These are phyloP conservation scores for Thelephora aurantiotincta DNA, from an alignment of 768 basidiomycete species.

Conservation along the genomic window DNA sequence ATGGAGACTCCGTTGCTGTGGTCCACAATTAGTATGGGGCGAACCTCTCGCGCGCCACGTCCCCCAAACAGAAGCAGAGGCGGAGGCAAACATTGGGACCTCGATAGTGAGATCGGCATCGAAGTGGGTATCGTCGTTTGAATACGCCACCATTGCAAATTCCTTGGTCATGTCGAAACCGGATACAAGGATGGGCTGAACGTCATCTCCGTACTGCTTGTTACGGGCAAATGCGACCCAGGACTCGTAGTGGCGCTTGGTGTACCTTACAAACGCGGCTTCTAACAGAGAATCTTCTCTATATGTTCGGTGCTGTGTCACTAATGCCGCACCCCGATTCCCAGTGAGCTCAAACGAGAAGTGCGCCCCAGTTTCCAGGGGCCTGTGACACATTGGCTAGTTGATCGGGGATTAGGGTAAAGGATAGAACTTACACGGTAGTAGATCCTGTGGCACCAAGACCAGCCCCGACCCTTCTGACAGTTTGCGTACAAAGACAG, in stretches of 20 bases:
- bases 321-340: slow-evolving; percentile 1
- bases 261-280: slow-evolving; percentile 2
- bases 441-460: background rate
- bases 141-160: slow-evolving; percentile 5
- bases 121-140: background rate
- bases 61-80: slow-evolving; percentile 1
- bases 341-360: background rate
- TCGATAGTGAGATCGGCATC: background rate
- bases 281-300: background rate
- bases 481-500: background rate
- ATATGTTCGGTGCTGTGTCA: slow-evolving; percentile 1
- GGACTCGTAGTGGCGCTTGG: slow-evolving; percentile 1
- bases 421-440: background rate
- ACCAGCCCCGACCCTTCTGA: background rate
- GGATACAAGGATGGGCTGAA: slow-evolving; percentile 3
- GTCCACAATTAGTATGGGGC: slow-evolving; percentile 3
- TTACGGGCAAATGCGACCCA: slow-evolving; percentile 4
- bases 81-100: background rate
- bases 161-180: slow-evolving; percentile 3
- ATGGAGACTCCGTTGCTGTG: background rate
- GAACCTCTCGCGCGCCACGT: background rate
- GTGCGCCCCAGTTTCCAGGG: no score
- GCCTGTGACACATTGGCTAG: no score
- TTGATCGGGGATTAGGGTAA: no score
- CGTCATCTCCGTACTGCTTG: background rate